Evolutionary conservation across 495 filamentous ascomycete genomes (phyloP), one percentile per base, ranked within the genome.

Genomic region (Astrothelium subdiscretum): DNA sequence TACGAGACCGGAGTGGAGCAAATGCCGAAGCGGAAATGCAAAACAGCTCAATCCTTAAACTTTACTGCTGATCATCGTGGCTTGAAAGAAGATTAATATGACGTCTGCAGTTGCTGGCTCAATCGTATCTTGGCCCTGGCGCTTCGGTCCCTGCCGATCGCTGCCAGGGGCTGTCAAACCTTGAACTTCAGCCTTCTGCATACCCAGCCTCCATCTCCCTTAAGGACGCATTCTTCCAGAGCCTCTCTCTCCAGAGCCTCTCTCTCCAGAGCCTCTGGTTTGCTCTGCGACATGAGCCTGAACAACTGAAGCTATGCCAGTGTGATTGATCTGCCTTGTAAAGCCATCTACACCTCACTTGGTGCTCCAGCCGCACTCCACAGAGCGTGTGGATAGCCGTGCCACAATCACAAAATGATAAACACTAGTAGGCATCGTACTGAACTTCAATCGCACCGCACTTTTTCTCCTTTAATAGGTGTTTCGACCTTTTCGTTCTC

Each of bases 71-170:
- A 1, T 54, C 0, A 29, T 27, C 29, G 48, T 54, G 48, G 48
- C 48, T 54, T 54, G 48, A 54, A 54, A 54, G 5, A 54, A 54
- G 24, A 54, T 54, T 26, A 54, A 27, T 54, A 54, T 54, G 48
- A 54, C 48, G 48, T 54, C 48, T 54, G 20, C 8, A 54, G 48
- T 54, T 54, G 2, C 48, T 26, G 48, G 48, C 48, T 8, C 48
- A 24, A 54, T 54, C 48, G 29, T n/a, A 54, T 54, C 48, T 12
- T 2, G 48, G 24, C 20, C 48, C 48, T 27, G 24, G 24, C 20
- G 48, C 5, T 29, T 54, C 24, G 24, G 48, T 29, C 48, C 48
- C 48, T 54, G n/a, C 6, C 48, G 48, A 54, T 54, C 48, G 48
- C 48, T 8, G 8, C 8, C 8, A 11, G 35, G 35, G 35, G 35